Conservation (phyloP, 1,139 yeast species). For the Geotrichum fermentans region DNA sequence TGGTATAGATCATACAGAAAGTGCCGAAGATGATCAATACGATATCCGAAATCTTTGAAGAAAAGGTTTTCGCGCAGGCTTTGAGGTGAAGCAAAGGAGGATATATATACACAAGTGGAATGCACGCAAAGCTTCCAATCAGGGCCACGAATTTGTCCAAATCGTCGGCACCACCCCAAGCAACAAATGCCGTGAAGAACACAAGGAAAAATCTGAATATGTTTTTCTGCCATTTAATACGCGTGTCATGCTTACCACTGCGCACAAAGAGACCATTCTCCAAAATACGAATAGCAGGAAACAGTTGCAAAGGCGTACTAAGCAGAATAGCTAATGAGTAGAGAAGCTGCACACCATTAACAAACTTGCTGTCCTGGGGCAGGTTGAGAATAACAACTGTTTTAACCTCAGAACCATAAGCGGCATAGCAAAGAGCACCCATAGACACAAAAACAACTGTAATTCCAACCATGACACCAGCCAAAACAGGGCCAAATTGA, state of each 20-base stretch:
- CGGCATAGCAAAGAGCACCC: constrained; percentile 76
- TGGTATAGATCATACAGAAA: constrained; percentile 55
- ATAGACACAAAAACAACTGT: constrained; percentile 70
- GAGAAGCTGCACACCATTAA: constrained; percentile 66
- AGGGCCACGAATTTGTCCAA: constrained; percentile 86
- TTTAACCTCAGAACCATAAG: constrained; percentile 75
- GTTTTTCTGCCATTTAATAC: constrained; percentile 83
- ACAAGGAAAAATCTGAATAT: constrained; percentile 63
- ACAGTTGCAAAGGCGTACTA: constrained; percentile 87
- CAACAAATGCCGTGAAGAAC: constrained; percentile 58
- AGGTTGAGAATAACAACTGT: constrained; percentile 85
- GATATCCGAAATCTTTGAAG: constrained; percentile 38
- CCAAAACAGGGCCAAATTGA: constrained; percentile 64
- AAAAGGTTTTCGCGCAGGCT: constrained; percentile 35
- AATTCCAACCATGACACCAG: constrained; percentile 69
- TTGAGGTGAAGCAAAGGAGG: constrained; percentile 81
- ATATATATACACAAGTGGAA: constrained; percentile 88
- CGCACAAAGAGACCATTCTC: constrained; percentile 61
- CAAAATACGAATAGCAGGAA: constrained; percentile 78
- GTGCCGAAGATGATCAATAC: constrained; percentile 45
- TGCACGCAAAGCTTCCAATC: constrained; percentile 91
- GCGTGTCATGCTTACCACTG: constrained; percentile 64
- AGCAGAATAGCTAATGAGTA: constrained; percentile 83
- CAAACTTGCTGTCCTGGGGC: constrained; percentile 63
- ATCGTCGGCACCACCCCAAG: constrained; percentile 65